These are phyloP conservation scores for Tetramitus jugosus DNA, from an alignment of 208 protist species.

Conservation along the genomic window DNA sequence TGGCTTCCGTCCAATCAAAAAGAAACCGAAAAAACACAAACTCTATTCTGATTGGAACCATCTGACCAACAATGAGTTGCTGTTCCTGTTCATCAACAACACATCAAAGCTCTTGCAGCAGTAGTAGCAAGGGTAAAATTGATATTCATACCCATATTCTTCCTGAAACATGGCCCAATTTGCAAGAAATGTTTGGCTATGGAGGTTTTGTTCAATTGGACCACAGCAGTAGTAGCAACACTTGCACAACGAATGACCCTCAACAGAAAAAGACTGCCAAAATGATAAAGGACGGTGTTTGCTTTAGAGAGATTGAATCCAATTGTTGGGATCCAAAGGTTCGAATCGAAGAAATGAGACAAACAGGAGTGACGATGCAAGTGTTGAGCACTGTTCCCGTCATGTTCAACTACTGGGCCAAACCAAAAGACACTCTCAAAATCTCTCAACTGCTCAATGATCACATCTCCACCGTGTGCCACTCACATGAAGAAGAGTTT, in stretches of 20 bases:
- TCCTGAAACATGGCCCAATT: constrained; percentile 46
- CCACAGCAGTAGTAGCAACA: constrained; percentile 26
- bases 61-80: too few relatives aligned
- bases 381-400: constrained; percentile 60
- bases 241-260: too few relatives aligned
- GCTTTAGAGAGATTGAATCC: constrained; percentile 56
- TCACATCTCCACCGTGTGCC: constrained; percentile 41
- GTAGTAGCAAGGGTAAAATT: too few relatives aligned
- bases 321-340: constrained; percentile 56
- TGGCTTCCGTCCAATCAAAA: too few relatives aligned
- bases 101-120: too few relatives aligned
- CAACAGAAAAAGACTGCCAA: constrained; percentile 27
- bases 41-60: too few relatives aligned
- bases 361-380: constrained; percentile 44
- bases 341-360: constrained; percentile 48
- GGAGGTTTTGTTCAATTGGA: constrained; percentile 52
- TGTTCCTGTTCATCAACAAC: too few relatives aligned
- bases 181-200: constrained; percentile 52
- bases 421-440: constrained; percentile 51
- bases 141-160: constrained; percentile 69
- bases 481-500: constrained; percentile 13
- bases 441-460: constrained; percentile 55
- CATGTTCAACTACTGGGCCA: constrained; percentile 73
- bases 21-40: too few relatives aligned
- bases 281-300: constrained; percentile 58